Evolutionary conservation across 2,329 filamentous ascomycete genomes (phyloP).

Genomic region (Arthrobotrys sphaeroides): DNA sequence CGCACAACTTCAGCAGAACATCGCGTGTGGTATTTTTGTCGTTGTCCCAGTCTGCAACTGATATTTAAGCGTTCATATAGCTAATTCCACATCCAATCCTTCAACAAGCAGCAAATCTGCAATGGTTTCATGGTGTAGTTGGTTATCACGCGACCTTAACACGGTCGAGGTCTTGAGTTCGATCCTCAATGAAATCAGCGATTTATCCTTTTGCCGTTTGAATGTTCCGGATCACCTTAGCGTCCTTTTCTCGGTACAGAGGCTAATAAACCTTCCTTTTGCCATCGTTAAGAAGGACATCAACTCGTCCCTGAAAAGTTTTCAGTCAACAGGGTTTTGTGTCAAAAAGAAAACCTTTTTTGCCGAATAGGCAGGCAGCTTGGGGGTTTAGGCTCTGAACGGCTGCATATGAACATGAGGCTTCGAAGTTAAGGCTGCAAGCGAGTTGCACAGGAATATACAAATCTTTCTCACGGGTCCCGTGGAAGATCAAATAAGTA

Average conservation of each 20-base stretch:
- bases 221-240: neutral
- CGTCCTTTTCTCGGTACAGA: neutral
- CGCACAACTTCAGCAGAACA: too few species aligned
- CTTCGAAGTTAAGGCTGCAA: neutral
- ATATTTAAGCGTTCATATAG: neutral
- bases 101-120: slow-evolving; percentile 29
- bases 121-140: slow-evolving; percentile 54
- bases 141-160: slow-evolving; percentile 55
- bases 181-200: slow-evolving; percentile 54
- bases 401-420: neutral
- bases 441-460: neutral
- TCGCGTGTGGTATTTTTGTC: neutral
- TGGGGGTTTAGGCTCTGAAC: neutral
- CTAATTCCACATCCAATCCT: neutral
- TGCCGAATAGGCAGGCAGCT: neutral
- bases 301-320: neutral
- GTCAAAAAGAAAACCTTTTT: slow-evolving; percentile 2
- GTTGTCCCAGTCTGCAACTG: too few species aligned
- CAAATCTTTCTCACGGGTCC: neutral
- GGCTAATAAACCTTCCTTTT: slow-evolving; percentile 7
- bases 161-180: slow-evolving; percentile 55
- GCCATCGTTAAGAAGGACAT: neutral
- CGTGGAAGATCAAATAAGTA: too few species aligned
- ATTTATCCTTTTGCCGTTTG: slow-evolving; percentile 29
- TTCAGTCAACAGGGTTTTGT: neutral